phyloP scores from a whole-genome alignment of 2,329 filamentous ascomycete genomes.

The Aspergillus sp. region DNA sequence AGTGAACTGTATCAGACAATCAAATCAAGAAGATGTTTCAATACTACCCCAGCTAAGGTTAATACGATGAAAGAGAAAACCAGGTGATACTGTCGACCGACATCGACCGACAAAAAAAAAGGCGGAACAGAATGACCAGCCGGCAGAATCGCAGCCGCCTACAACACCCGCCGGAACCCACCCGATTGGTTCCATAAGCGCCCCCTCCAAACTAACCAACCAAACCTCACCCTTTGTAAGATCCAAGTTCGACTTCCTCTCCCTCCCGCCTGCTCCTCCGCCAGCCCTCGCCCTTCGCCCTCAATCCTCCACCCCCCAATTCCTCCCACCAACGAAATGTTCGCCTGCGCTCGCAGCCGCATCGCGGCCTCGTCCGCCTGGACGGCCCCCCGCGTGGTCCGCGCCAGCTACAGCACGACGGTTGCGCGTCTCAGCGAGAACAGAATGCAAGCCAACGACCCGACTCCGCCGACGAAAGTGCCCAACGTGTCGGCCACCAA shows the following conservation, averaged over 20 bases:
- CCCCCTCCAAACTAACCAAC: constrained; percentile 34
- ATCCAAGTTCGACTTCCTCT: constrained; percentile 4
- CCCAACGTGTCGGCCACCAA: constrained; percentile 63
- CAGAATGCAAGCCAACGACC: constrained; percentile 56
- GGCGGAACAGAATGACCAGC: constrained; percentile 15
- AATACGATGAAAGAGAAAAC: background rate
- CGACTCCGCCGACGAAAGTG: constrained; percentile 48
- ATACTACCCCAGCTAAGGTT: background rate
- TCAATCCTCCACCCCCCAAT: constrained; percentile 13
- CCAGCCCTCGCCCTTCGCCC: constrained; percentile 13
- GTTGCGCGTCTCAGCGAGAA: constrained; percentile 42
- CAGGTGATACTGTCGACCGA: too few species aligned
- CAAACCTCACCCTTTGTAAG: constrained; percentile 14
- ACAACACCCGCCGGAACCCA: constrained; percentile 11
- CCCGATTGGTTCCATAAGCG: constrained; percentile 25
- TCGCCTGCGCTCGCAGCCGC: constrained; percentile 45
- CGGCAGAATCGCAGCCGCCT: constrained; percentile 19
- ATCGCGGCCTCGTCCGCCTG: constrained; percentile 47
- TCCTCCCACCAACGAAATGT: constrained; percentile 36
- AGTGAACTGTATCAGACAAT: too few species aligned
- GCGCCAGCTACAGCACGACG: constrained; percentile 45
- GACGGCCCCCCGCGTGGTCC: constrained; percentile 29
- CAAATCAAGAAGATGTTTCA: too few species aligned
- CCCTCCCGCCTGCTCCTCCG: constrained; percentile 14
- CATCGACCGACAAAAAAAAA: constrained; percentile 11